A percentile compares a stretch with the other conserved stretches of the same genome.
These are phyloP conservation scores for Colletotrichum lini DNA, from an alignment of 2,329 filamentous ascomycete genomes.

Conservation along the genomic window DNA sequence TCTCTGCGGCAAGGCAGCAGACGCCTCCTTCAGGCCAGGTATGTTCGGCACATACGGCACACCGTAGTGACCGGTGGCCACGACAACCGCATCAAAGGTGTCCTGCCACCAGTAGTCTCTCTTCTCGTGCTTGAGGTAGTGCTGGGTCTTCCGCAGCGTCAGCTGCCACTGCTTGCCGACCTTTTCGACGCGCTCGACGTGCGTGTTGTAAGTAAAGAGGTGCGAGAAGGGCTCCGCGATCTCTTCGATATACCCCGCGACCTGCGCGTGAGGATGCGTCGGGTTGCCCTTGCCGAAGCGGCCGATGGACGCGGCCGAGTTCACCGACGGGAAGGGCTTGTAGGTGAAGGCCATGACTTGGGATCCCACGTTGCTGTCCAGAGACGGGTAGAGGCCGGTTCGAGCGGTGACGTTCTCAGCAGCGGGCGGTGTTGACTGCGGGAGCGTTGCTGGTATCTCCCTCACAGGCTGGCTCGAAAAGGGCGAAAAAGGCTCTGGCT, in stretches of 20 bases:
- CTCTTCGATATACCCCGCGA: conserved; percentile 62
- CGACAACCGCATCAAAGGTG: conserved; percentile 57
- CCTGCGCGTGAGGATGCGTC: conserved; percentile 62
- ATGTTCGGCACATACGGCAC: conserved; percentile 58
- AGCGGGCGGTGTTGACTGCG: conserved; percentile 53
- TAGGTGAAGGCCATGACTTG: conserved; percentile 70
- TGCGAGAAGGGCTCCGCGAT: conserved; percentile 67
- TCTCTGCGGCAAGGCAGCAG: conserved; percentile 52
- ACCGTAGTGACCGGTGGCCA: conserved; percentile 58
- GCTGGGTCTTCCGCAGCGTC: conserved; percentile 60
- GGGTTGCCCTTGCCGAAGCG: conserved; percentile 61
- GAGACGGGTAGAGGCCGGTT: conserved; percentile 57
- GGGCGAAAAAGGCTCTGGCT: conserved; percentile 53
- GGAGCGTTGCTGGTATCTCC: conserved; percentile 58
- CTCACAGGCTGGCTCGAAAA: conserved; percentile 60
- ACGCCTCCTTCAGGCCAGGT: conserved; percentile 56
- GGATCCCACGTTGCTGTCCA: conserved; percentile 72
- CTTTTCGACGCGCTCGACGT: conserved; percentile 68
- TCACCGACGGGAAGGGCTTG: conserved; percentile 60
- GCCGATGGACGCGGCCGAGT: conserved; percentile 53
- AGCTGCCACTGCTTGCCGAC: conserved; percentile 60
- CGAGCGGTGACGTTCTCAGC: conserved; percentile 50
- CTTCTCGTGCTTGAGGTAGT: conserved; percentile 55
- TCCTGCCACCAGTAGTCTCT: conserved; percentile 59
- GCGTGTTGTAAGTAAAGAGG: conserved; percentile 64